Conservation (phyloP, 2,329 filamentous ascomycete species). For the Colletotrichum zoysiae region DNA sequence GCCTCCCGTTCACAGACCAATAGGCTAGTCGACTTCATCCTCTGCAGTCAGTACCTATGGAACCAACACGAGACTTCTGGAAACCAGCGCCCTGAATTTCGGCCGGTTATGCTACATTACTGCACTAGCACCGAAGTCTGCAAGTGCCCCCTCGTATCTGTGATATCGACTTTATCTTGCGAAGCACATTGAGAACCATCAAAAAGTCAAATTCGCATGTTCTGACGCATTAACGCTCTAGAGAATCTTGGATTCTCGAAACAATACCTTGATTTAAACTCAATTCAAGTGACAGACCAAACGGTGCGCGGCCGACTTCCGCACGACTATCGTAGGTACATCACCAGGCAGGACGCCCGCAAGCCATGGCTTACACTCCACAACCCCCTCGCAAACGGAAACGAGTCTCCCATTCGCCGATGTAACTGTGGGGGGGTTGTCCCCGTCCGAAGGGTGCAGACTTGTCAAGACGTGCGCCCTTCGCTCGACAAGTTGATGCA, state of each 20-base stretch:
- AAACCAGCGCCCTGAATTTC: slow-evolving; percentile 23
- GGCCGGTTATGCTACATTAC: slow-evolving; percentile 3
- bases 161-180: slow-evolving; percentile 6
- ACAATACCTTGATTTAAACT: neutral
- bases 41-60: slow-evolving; percentile 12
- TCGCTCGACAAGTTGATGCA: slow-evolving; percentile 40
- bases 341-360: neutral
- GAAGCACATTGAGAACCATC: neutral
- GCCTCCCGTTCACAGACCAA: slow-evolving; percentile 6
- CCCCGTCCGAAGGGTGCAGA: slow-evolving; percentile 38
- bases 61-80: slow-evolving; percentile 25
- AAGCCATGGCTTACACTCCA: slow-evolving; percentile 14
- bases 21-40: slow-evolving; percentile 6
- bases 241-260: neutral
- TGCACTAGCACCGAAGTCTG: slow-evolving; percentile 8
- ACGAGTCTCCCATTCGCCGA: slow-evolving; percentile 8
- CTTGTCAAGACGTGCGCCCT: slow-evolving; percentile 41
- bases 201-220: neutral
- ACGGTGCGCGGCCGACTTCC: neutral
- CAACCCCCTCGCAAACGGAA: slow-evolving; percentile 29
- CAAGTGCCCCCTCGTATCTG: slow-evolving; percentile 11
- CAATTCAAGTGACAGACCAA: neutral
- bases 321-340: slow-evolving; percentile 24
- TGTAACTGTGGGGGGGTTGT: slow-evolving; percentile 27
- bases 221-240: neutral